Percentiles rank a stretch among this genome's conserved stretches.
Evolutionary conservation across 2,329 filamentous ascomycete species (phyloP).

Genomic region (Apiospora aurea): DNA sequence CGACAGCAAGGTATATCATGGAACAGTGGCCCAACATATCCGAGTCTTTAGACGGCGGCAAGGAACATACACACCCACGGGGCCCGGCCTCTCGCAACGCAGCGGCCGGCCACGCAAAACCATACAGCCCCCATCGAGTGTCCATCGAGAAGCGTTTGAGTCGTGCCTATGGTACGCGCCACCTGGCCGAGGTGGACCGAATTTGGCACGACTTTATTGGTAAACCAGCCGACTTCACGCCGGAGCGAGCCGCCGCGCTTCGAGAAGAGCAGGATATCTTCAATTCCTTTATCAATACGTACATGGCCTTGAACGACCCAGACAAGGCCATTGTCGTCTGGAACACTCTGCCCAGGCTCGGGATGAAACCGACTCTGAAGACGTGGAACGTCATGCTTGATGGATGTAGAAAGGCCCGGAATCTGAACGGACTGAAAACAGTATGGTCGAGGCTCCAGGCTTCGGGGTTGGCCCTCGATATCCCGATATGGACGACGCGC

Average conservation of each 20-base stretch:
- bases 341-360: slow-evolving; percentile 45
- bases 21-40: slow-evolving; percentile 38
- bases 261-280: slow-evolving; percentile 35
- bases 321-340: slow-evolving; percentile 38
- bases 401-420: slow-evolving; percentile 68
- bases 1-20: slow-evolving; percentile 37
- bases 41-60: slow-evolving; percentile 29
- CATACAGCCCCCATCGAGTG: not conserved
- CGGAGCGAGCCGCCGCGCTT: slow-evolving; percentile 33
- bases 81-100: slow-evolving; percentile 24
- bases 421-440: slow-evolving; percentile 65
- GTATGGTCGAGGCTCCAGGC: slow-evolving; percentile 71
- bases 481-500: slow-evolving; percentile 72
- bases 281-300: slow-evolving; percentile 39
- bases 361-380: slow-evolving; percentile 63
- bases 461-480: slow-evolving; percentile 67
- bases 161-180: slow-evolving; percentile 30
- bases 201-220: slow-evolving; percentile 39
- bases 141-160: slow-evolving; percentile 31
- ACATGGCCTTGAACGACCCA: slow-evolving; percentile 38
- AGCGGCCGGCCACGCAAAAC: not conserved
- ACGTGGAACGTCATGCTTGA: slow-evolving; percentile 79
- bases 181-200: slow-evolving; percentile 33
- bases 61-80: not conserved
- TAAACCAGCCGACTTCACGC: slow-evolving; percentile 27